These are phyloP conservation scores for Mycena floridula DNA, from an alignment of 768 basidiomycete genomes.

Conservation along the genomic window DNA sequence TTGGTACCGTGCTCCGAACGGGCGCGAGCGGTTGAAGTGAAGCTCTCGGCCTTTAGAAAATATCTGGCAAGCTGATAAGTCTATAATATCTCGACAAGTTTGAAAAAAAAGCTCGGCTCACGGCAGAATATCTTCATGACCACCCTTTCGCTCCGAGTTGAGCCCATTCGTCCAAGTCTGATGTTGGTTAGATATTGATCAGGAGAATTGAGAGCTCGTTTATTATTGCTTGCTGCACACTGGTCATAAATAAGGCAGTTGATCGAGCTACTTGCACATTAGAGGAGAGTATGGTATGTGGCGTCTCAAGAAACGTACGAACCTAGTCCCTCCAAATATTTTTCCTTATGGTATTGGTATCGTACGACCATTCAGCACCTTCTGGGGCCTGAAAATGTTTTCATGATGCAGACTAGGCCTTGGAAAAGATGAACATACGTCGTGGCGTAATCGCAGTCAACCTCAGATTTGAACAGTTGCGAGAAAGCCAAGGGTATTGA, in stretches of 20 bases:
- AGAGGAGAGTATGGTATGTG: too few relatives aligned
- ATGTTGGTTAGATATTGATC: background rate
- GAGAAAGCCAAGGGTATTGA: constrained; percentile 11
- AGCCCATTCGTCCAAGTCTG: constrained; percentile 16
- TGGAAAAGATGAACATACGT: constrained; percentile 3
- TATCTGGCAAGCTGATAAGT: too few relatives aligned
- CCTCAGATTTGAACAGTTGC: constrained; percentile 7
- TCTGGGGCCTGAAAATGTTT: constrained; percentile 3
- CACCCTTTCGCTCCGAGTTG: constrained; percentile 13
- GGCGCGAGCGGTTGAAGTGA: too few relatives aligned
- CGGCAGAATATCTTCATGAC: constrained; percentile 10
- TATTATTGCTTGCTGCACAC: constrained; percentile 11
- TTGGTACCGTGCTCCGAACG: background rate
- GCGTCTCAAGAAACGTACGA: too few relatives aligned
- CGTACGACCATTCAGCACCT: background rate
- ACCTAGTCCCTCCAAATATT: constrained; percentile 9
- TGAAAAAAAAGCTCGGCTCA: too few relatives aligned
- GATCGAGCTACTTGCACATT: constrained; percentile 11
- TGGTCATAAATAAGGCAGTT: constrained; percentile 13
- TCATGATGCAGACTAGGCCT: background rate
- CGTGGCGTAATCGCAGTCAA: constrained; percentile 12
- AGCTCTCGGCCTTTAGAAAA: background rate
- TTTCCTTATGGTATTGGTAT: constrained; percentile 7
- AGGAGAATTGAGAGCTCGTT: background rate
- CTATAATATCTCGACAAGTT: background rate